Conservation (phyloP, 2,329 filamentous ascomycete species). For the Tolypocladium tropicale region DNA sequence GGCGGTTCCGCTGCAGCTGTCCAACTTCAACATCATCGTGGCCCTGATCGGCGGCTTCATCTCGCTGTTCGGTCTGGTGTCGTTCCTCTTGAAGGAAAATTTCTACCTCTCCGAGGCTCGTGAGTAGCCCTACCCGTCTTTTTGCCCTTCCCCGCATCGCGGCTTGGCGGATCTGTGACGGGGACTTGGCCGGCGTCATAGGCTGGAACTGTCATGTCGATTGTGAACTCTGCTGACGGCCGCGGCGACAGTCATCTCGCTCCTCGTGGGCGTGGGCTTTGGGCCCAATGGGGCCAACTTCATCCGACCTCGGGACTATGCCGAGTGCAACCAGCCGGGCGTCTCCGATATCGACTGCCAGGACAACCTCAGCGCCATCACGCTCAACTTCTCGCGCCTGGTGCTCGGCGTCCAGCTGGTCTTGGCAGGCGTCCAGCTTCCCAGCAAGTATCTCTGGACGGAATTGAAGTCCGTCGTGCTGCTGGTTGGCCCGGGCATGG, state of each 20-base stretch:
- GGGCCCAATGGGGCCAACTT: conserved; percentile 70
- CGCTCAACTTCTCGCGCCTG: conserved; percentile 74
- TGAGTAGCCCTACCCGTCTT: conserved; percentile 33
- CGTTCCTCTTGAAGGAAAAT: conserved; percentile 79
- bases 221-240: neutral
- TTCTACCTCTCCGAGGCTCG: conserved; percentile 86
- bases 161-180: neutral
- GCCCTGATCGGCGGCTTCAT: conserved; percentile 79
- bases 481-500: conserved; percentile 77
- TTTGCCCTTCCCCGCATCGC: neutral
- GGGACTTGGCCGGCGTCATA: neutral
- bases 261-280: conserved; percentile 68
- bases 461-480: conserved; percentile 70
- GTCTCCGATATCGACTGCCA: conserved; percentile 20
- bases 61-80: conserved; percentile 81
- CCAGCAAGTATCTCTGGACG: conserved; percentile 65
- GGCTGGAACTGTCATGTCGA: neutral
- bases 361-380: conserved; percentile 58
- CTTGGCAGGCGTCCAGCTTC: conserved; percentile 78
- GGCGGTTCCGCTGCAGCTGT: conserved; percentile 40
- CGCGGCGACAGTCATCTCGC: conserved; percentile 56
- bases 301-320: conserved; percentile 67
- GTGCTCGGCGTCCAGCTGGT: conserved; percentile 88
- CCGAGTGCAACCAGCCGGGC: conserved; percentile 24
- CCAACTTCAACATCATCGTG: conserved; percentile 78